phyloP scores from a whole-genome alignment of 2,329 filamentous ascomycete genomes.

The Didymella sp. region DNA sequence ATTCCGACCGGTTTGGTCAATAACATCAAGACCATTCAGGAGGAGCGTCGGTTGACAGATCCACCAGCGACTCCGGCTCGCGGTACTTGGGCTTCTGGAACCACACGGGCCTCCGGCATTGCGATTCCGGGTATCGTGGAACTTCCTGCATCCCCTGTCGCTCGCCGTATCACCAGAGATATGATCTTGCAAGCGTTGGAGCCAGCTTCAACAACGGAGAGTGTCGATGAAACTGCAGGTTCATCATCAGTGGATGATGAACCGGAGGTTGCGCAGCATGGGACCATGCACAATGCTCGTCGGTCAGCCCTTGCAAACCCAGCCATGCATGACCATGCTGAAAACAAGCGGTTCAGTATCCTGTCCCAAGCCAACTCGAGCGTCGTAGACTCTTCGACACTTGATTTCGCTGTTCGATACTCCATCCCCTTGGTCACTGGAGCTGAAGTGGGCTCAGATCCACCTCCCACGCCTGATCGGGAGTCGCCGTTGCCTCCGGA shows the following conservation, averaged over 20 bases:
- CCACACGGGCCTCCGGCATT: not conserved
- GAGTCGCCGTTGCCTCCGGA: slow-evolving; percentile 16
- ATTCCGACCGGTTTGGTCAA: slow-evolving; percentile 51
- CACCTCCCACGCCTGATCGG: slow-evolving; percentile 12
- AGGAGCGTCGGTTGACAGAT: slow-evolving; percentile 40
- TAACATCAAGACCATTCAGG: slow-evolving; percentile 53
- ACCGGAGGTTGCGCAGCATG: not conserved
- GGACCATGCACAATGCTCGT: not conserved
- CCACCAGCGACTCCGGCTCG: slow-evolving; percentile 3
- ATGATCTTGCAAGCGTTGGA: slow-evolving; percentile 39
- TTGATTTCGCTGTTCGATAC: slow-evolving; percentile 39
- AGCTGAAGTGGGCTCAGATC: slow-evolving; percentile 10
- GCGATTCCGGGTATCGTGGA: slow-evolving; percentile 25
- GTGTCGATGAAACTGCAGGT: slow-evolving; percentile 25
- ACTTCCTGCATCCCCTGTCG: slow-evolving; percentile 44
- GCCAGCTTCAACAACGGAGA: slow-evolving; percentile 36
- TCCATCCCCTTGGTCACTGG: slow-evolving; percentile 40
- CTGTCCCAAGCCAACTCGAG: slow-evolving; percentile 38
- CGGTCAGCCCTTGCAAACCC: not conserved
- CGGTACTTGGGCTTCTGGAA: not conserved
- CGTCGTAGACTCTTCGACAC: slow-evolving; percentile 42
- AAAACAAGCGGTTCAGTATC: slow-evolving; percentile 28
- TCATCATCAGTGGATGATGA: slow-evolving; percentile 1
- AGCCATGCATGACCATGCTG: not conserved
- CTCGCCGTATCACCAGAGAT: slow-evolving; percentile 43